Conservation (phyloP, 371 early-diverging fungal species). For the Haplosporangium sp. region DNA sequence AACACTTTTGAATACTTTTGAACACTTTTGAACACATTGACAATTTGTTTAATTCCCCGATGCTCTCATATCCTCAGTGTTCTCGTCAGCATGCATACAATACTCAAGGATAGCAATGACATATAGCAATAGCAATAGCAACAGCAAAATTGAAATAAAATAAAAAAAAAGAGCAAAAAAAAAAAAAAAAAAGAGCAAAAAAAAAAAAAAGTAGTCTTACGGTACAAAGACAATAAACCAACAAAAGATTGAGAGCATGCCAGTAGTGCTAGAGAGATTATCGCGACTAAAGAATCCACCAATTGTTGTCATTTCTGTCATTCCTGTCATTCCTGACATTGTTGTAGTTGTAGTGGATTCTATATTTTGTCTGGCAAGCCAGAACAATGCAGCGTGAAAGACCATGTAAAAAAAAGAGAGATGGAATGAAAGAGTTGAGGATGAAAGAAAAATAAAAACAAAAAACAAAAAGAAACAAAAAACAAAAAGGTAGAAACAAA, state of each 20-base stretch:
- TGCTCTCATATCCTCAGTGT: background rate
- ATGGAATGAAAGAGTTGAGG: too few species aligned
- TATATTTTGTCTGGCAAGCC: slow-evolving; percentile 4
- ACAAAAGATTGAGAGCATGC: slow-evolving; percentile 67
- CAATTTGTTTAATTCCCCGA: slow-evolving; percentile 4
- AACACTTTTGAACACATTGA: background rate
- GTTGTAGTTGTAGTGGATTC: background rate
- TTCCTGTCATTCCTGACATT: background rate
- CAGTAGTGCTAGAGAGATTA: slow-evolving; percentile 50
- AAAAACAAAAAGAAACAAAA: too few species aligned
- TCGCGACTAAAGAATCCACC: background rate
- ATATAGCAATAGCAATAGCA: too few species aligned
- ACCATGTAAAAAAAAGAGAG: too few species aligned
- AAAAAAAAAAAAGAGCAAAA: too few species aligned
- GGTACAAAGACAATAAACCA: slow-evolving; percentile 79
- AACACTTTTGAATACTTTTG: too few species aligned
- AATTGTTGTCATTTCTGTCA: background rate
- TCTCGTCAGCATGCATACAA: too few species aligned
- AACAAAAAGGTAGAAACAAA: too few species aligned
- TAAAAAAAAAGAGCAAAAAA: too few species aligned
- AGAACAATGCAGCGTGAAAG: slow-evolving; percentile 7
- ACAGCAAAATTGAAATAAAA: too few species aligned
- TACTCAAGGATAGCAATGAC: background rate
- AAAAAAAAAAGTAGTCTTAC: slow-evolving; percentile 70
- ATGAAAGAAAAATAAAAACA: too few species aligned